A percentile compares a stretch with the other conserved stretches of the same genome.
Evolutionary conservation across 2,329 filamentous ascomycete species (phyloP).

Genomic region (Didymella sp.): DNA sequence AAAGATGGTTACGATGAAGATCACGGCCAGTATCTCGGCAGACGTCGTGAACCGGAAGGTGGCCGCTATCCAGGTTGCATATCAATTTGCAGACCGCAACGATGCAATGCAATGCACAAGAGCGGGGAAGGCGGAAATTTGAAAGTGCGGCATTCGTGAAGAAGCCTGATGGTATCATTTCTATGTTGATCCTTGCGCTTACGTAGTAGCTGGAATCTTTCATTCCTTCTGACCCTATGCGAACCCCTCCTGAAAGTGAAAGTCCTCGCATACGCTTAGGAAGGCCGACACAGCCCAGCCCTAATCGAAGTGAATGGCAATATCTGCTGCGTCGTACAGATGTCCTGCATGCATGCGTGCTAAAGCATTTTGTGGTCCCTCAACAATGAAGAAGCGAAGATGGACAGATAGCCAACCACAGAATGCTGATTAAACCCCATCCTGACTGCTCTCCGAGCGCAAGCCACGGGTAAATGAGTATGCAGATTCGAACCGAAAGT

Average conservation of each 20-base stretch:
- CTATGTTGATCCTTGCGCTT: slow-evolving; percentile 22
- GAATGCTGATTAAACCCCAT: slow-evolving; percentile 7
- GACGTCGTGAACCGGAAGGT: slow-evolving; percentile 10
- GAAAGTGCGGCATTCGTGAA: slow-evolving; percentile 14
- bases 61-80: slow-evolving; percentile 7
- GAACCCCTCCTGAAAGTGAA: slow-evolving; percentile 14
- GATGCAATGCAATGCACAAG: slow-evolving; percentile 7
- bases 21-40: slow-evolving; percentile 6
- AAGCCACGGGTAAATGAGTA: slow-evolving; percentile 24
- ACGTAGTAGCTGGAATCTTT: slow-evolving; percentile 18
- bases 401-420: slow-evolving; percentile 31
- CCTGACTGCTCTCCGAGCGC: slow-evolving; percentile 13
- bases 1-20: not conserved
- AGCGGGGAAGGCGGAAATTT: slow-evolving; percentile 6
- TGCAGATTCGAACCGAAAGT: slow-evolving; percentile 20
- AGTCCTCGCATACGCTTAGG: slow-evolving; percentile 4
- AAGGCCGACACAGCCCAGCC: slow-evolving; percentile 10
- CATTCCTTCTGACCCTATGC: slow-evolving; percentile 8
- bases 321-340: slow-evolving; percentile 14
- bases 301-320: slow-evolving; percentile 10
- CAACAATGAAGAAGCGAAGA: slow-evolving; percentile 21
- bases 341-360: slow-evolving; percentile 29
- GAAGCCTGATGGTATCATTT: slow-evolving; percentile 33
- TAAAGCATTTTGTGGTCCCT: slow-evolving; percentile 21
- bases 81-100: not conserved